Evolutionary conservation across 2,329 filamentous ascomycete species (phyloP), one percentile per base, ranked within the genome.

Genomic region (Penicillium brasilianum): DNA sequence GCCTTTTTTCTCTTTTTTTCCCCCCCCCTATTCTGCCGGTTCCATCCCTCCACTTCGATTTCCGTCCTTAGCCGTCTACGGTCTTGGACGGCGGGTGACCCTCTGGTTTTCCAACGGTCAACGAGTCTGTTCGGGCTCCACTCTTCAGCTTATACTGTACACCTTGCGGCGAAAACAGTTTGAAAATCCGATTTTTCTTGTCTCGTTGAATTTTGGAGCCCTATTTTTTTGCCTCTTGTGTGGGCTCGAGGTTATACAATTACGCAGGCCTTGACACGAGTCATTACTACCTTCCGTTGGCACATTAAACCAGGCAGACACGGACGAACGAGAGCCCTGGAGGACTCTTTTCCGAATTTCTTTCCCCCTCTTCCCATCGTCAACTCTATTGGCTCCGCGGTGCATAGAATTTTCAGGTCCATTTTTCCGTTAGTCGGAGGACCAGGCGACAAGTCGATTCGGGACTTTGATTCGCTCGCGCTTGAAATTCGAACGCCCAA

Each of bases 1-100:
- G 25, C 25, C 6, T 6, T 28, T 66, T 64, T 61, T 62, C 28
- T 25, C 20, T 28, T 39, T 28, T 16, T 66, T 64, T 63, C 61
- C 66, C n/a, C n/a, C n/a, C n/a, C n/a, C n/a, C n/a, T n/a, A n/a
- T 65, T 63, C 60, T 63, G 61, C 59, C 58, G 57, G 49, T 53
- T 25, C 37, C 50, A n/a, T n/a, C 44, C 58, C 53, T 20, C 54
- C 53, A 37, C 44, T 46, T 52, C 18, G 13, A 22, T 28, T 50
- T 9, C 32, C 52, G 41, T 49, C 57, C 57, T 54, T 60, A 60
- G 60, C 60, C 60, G 53, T 46, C 39, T 59, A 36, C 30, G 41
- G 57, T 30, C 55, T 46, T 56, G 16, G 30, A 48, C 30, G 18
- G 53, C 30, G 41, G 53, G 53, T 32, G 53, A 48, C 53, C 53